These are phyloP conservation scores for Nyctanthes arbortristis DNA, from an alignment of 257 asterid genomes.

Conservation along the genomic window DNA sequence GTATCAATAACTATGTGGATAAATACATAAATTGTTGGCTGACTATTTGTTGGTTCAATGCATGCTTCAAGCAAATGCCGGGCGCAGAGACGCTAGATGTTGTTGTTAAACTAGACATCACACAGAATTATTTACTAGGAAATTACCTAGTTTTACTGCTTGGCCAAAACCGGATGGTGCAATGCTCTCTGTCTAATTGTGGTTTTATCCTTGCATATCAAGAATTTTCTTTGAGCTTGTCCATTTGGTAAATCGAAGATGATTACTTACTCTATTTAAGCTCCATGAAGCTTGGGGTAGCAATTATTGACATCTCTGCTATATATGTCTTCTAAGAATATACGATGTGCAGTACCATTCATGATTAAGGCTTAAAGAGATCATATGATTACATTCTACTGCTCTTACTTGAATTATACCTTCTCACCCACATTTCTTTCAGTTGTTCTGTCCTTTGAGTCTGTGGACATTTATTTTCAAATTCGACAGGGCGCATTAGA, in stretches of 20 bases:
- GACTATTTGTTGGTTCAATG: too few species aligned
- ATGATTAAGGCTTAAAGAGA: neutral
- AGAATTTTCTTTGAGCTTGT: neutral
- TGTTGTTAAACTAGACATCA: neutral
- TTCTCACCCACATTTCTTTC: neutral
- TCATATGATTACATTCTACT: neutral
- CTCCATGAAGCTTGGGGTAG: neutral
- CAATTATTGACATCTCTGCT: neutral
- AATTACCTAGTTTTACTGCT: neutral
- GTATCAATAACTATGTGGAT: too few species aligned
- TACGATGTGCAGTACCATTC: neutral
- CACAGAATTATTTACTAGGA: neutral
- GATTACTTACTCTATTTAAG: conserved; percentile 9
- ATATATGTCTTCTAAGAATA: neutral
- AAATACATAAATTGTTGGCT: neutral
- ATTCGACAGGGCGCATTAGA: conserved; percentile 60
- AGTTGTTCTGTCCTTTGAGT: neutral
- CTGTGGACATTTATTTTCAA: conserved; percentile 20
- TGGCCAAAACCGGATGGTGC: conserved; percentile 2
- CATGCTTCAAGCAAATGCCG: neutral
- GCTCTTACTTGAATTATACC: neutral
- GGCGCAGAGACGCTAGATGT: neutral
- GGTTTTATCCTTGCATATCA: neutral
- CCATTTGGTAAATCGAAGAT: neutral
- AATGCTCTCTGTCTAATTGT: neutral